phyloP scores from a whole-genome alignment of 192 early-diverging fungal species.

The Funneliformis geosporum region DNA sequence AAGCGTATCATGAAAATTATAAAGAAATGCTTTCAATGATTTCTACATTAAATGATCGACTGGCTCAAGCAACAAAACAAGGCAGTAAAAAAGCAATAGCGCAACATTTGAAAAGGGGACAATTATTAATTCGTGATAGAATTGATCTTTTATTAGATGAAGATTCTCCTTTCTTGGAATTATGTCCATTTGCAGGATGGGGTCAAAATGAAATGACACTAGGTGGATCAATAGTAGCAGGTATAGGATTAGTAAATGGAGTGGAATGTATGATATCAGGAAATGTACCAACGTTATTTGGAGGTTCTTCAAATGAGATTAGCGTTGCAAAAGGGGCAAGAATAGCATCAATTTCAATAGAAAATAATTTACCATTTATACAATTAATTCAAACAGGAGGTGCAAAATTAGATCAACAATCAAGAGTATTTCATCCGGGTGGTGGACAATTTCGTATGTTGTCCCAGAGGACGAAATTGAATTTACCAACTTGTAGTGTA shows the following conservation, averaged over 20 bases:
- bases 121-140: slow-evolving; percentile 61
- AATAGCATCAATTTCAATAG: slow-evolving; percentile 54
- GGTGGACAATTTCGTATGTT: slow-evolving; percentile 63
- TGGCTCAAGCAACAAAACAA: slow-evolving; percentile 53
- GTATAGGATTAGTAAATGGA: slow-evolving; percentile 65
- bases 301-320: slow-evolving; percentile 63
- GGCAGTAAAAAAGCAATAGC: slow-evolving; percentile 49
- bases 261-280: slow-evolving; percentile 59
- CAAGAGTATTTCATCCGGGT: slow-evolving; percentile 64
- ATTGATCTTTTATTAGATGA: slow-evolving; percentile 62
- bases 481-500: slow-evolving; percentile 60
- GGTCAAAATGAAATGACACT: slow-evolving; percentile 65
- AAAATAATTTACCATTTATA: slow-evolving; percentile 61
- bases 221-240: slow-evolving; percentile 64
- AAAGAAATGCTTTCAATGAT: slow-evolving; percentile 56
- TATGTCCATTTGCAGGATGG: slow-evolving; percentile 63
- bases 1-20: slow-evolving; percentile 42
- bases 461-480: slow-evolving; percentile 58
- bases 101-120: slow-evolving; percentile 61
- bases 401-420: slow-evolving; percentile 67
- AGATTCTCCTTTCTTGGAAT: slow-evolving; percentile 65
- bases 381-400: slow-evolving; percentile 63
- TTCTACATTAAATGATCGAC: slow-evolving; percentile 51
- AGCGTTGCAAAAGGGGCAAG: slow-evolving; percentile 57
- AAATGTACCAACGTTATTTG: slow-evolving; percentile 60